Evolutionary conservation across 305 asterid species (phyloP).

Genomic region (Striga hermonthica): DNA sequence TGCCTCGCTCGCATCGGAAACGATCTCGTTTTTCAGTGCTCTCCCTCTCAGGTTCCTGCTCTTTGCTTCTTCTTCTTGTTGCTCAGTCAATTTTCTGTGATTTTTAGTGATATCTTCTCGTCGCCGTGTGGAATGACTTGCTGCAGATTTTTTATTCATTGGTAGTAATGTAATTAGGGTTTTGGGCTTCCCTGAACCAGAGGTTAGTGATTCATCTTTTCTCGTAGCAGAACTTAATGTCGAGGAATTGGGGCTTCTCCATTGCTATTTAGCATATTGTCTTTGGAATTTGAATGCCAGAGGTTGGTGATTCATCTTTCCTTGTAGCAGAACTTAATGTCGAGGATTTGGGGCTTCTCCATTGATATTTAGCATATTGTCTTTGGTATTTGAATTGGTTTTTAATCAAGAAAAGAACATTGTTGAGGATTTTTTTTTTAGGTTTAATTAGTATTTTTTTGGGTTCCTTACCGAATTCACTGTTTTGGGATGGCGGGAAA

Average conservation of each 20-base stretch:
- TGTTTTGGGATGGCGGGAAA: slow-evolving; percentile 12
- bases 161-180: slow-evolving; percentile 31
- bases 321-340: background rate
- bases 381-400: background rate
- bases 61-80: background rate
- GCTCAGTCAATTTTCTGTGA: slow-evolving; percentile 5
- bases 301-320: background rate
- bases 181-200: slow-evolving; percentile 5
- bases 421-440: too few species aligned
- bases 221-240: slow-evolving; percentile 1
- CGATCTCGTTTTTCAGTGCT: slow-evolving; percentile 80
- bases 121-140: background rate
- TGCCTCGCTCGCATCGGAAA: slow-evolving; percentile 93
- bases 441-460: background rate
- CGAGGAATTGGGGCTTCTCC: slow-evolving; percentile 2
- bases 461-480: background rate
- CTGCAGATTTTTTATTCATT: background rate
- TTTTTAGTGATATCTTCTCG: background rate
- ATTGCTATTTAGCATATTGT: background rate
- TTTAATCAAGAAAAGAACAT: slow-evolving; percentile 10
- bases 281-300: background rate
- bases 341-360: slow-evolving; percentile 1
- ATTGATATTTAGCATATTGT: background rate
- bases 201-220: background rate
- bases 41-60: slow-evolving; percentile 64